These are phyloP conservation scores for Claviceps quebecensis DNA, from an alignment of 2,329 filamentous ascomycete species.

Conservation along the genomic window DNA sequence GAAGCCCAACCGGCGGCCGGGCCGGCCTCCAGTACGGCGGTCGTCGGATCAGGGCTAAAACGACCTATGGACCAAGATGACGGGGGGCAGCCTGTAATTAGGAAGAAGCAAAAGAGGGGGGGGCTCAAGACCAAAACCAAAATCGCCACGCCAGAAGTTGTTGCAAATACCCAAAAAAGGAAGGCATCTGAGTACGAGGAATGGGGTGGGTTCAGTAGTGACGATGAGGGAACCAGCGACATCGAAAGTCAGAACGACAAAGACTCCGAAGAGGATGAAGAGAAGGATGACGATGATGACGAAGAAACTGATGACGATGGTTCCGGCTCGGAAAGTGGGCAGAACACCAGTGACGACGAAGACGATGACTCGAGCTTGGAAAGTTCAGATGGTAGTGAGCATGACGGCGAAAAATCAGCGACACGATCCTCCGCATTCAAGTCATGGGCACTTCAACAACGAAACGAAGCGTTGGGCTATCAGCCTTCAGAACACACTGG, in stretches of 20 bases:
- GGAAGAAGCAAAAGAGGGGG: constrained; percentile 64
- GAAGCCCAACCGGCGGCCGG: neutral
- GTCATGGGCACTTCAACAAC: constrained; percentile 75
- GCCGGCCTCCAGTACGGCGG: neutral
- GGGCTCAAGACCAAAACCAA: constrained; percentile 46
- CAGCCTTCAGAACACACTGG: constrained; percentile 30
- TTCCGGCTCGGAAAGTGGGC: constrained; percentile 7
- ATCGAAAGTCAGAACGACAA: constrained; percentile 9
- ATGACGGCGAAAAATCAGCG: constrained; percentile 15
- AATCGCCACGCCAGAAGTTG: constrained; percentile 25
- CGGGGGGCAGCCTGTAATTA: constrained; percentile 66
- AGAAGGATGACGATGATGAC: constrained; percentile 11
- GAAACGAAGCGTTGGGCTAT: constrained; percentile 69
- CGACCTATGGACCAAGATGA: constrained; percentile 70
- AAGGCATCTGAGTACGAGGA: constrained; percentile 31
- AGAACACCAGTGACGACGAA: constrained; percentile 14
- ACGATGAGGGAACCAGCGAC: constrained; percentile 19
- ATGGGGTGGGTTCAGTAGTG: constrained; percentile 50
- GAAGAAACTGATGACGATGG: constrained; percentile 20
- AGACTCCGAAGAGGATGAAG: constrained; percentile 14
- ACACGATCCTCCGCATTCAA: constrained; percentile 61
- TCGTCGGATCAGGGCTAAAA: constrained; percentile 67
- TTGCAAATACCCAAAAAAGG: constrained; percentile 22
- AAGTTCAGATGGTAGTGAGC: constrained; percentile 13
- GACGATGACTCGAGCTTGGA: constrained; percentile 20